Evolutionary conservation across 768 basidiomycete genomes (phyloP).

Genomic region (Auriscalpium microsporum): DNA sequence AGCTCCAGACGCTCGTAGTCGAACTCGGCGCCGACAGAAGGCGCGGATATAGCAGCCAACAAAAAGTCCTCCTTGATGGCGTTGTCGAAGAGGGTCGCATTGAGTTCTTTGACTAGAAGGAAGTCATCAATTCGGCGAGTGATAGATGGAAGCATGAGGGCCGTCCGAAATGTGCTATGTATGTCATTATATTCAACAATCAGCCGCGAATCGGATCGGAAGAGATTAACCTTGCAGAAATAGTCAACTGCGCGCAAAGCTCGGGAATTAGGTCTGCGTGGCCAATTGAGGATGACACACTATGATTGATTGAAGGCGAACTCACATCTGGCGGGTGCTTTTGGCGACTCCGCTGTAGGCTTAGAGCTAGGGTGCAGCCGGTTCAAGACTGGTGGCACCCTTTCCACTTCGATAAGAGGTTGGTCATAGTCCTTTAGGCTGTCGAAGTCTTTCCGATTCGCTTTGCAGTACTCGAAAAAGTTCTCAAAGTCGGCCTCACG

Average conservation of each 20-base stretch:
- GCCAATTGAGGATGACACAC: background rate
- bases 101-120: slow-evolving; percentile 71
- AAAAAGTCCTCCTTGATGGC: slow-evolving; percentile 54
- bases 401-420: slow-evolving; percentile 62
- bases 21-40: slow-evolving; percentile 57
- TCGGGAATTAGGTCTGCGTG: slow-evolving; percentile 75
- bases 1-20: slow-evolving; percentile 84
- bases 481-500: slow-evolving; percentile 52
- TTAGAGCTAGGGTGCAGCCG: slow-evolving; percentile 49
- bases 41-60: slow-evolving; percentile 59
- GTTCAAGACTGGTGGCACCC: slow-evolving; percentile 43
- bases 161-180: slow-evolving; percentile 56
- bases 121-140: slow-evolving; percentile 63
- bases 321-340: slow-evolving; percentile 56
- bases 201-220: background rate
- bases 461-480: slow-evolving; percentile 60
- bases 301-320: slow-evolving; percentile 12
- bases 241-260: slow-evolving; percentile 59
- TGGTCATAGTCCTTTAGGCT: slow-evolving; percentile 55
- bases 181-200: background rate
- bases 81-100: slow-evolving; percentile 55
- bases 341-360: slow-evolving; percentile 26
- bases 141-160: slow-evolving; percentile 67
- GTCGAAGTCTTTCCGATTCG: slow-evolving; percentile 51
- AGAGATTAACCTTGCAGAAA: slow-evolving; percentile 56